A percentile compares a stretch with the other conserved stretches of the same genome.
Conservation (phyloP, 768 basidiomycete species). For the Suillus sp. region DNA sequence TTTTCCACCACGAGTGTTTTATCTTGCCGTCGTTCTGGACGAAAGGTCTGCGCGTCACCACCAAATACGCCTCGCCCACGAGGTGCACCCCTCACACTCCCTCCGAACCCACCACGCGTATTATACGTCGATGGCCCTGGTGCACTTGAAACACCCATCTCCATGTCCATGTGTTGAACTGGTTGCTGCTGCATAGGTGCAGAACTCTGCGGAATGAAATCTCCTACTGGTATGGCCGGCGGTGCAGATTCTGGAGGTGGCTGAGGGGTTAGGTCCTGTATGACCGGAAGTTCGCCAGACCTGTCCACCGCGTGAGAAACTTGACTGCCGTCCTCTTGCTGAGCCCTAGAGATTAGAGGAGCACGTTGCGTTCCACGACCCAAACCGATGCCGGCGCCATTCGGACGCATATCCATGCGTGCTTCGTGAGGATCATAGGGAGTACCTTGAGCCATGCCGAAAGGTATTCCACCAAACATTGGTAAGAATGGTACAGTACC, state of each 20-base stretch:
- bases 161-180: conserved; percentile 34
- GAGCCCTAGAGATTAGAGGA: conserved; percentile 56
- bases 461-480: conserved; percentile 67
- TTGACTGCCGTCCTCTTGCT: conserved; percentile 53
- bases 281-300: conserved; percentile 79
- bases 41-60: conserved; percentile 66
- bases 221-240: conserved; percentile 28
- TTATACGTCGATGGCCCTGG: conserved; percentile 22
- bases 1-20: conserved; percentile 93
- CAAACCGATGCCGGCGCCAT: conserved; percentile 32
- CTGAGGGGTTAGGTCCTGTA: conserved; percentile 78
- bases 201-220: conserved; percentile 11
- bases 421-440: conserved; percentile 80
- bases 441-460: conserved; percentile 48
- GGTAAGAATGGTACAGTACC: conserved; percentile 64
- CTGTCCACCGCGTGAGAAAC: conserved; percentile 40
- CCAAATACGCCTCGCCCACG: conserved; percentile 60
- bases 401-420: conserved; percentile 77
- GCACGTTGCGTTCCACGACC: conserved; percentile 48
- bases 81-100: conserved; percentile 46
- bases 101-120: conserved; percentile 32
- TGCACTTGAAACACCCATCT: conserved; percentile 38
- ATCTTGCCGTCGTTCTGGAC: conserved; percentile 65
- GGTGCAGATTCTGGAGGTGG: conserved; percentile 36
- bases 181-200: conserved; percentile 16